phyloP scores from a whole-genome alignment of 768 basidiomycete genomes.

The Russula sp. region DNA sequence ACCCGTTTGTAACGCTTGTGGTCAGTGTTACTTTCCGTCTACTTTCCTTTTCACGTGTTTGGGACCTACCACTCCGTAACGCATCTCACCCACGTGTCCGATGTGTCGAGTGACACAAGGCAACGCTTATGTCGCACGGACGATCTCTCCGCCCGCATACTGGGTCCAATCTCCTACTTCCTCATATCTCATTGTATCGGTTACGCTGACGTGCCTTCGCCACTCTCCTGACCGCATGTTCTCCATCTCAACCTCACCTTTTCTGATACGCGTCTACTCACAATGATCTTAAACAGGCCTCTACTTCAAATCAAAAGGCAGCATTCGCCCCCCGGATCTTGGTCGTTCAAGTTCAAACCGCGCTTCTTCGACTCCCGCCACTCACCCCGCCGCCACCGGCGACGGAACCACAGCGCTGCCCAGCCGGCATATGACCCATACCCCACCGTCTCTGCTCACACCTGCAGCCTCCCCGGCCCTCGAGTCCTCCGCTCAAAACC shows the following conservation, averaged over 20 bases:
- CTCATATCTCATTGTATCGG: conserved; percentile 22
- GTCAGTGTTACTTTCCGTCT: conserved; percentile 48
- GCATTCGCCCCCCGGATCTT: conserved; percentile 62
- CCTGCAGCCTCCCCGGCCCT: conserved; percentile 32
- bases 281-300: conserved; percentile 47
- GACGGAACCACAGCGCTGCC: conserved; percentile 29
- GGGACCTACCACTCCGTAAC: conserved; percentile 27
- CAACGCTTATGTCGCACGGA: conserved; percentile 26
- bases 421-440: conserved; percentile 27
- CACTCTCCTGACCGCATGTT: conserved; percentile 21
- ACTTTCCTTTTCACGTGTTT: conserved; percentile 32
- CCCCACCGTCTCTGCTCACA: conserved; percentile 33
- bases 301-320: conserved; percentile 78
- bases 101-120: conserved; percentile 15
- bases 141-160: conserved; percentile 11
- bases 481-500: conserved; percentile 25
- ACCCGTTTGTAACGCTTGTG: conserved; percentile 85
- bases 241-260: conserved; percentile 7
- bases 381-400: conserved; percentile 29
- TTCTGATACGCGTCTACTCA: conserved; percentile 18
- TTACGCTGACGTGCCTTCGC: conserved; percentile 16
- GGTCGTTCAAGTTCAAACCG: conserved; percentile 29
- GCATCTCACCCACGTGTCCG: conserved; percentile 36
- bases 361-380: conserved; percentile 21
- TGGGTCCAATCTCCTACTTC: conserved; percentile 15